Evolutionary conservation across 2,329 filamentous ascomycete genomes (phyloP).

Genomic region (Aureobasidium lini): DNA sequence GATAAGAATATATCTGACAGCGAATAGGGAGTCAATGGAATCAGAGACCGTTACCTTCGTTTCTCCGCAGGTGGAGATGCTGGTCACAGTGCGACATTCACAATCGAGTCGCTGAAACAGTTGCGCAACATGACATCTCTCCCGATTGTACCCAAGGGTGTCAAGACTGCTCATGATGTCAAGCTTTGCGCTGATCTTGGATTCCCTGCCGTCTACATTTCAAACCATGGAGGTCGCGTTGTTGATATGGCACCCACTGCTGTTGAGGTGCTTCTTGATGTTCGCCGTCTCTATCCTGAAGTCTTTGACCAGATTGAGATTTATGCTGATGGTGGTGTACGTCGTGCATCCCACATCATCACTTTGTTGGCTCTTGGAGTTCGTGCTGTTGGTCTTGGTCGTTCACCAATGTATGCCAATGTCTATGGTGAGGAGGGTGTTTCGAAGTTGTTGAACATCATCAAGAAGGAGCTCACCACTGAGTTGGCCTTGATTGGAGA

Average conservation of each 20-base stretch:
- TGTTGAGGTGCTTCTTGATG: constrained; percentile 68
- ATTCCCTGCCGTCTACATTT: constrained; percentile 33
- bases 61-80: constrained; percentile 26
- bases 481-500: constrained; percentile 19
- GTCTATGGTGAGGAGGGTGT: constrained; percentile 55
- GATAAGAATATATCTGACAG: neutral
- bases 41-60: constrained; percentile 30
- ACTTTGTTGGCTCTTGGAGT: constrained; percentile 33
- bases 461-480: constrained; percentile 42
- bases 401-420: constrained; percentile 47
- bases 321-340: constrained; percentile 34
- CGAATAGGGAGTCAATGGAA: constrained; percentile 27
- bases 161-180: constrained; percentile 34
- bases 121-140: constrained; percentile 31
- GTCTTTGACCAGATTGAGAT: constrained; percentile 35
- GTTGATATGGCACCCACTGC: constrained; percentile 52
- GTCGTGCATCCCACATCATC: constrained; percentile 32
- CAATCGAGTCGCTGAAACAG: constrained; percentile 29
- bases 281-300: constrained; percentile 49
- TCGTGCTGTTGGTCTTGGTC: constrained; percentile 38
- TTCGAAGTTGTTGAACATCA: constrained; percentile 44
- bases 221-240: constrained; percentile 36
- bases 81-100: constrained; percentile 27
- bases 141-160: constrained; percentile 34
- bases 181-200: constrained; percentile 30